Evolutionary conservation across 257 asterid species (phyloP).

Genomic region (Dorcoceras hygrometricum): DNA sequence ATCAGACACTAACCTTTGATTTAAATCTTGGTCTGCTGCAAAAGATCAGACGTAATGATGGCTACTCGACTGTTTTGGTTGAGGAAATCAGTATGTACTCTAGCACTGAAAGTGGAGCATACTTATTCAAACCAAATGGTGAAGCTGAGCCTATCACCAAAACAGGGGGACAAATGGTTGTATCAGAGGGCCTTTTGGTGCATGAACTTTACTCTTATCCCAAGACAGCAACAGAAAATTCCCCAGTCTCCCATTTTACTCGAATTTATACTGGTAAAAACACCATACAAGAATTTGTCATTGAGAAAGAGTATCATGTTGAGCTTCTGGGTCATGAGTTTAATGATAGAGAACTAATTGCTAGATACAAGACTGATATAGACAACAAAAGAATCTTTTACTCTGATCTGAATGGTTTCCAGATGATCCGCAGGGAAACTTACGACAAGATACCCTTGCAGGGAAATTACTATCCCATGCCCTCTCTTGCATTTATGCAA

Average conservation of each 20-base stretch:
- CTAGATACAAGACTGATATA: slow-evolving; percentile 66
- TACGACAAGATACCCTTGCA: slow-evolving; percentile 89
- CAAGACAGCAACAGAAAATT: slow-evolving; percentile 54
- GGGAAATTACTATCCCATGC: slow-evolving; percentile 97
- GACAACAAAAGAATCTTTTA: slow-evolving; percentile 68
- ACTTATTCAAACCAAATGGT: slow-evolving; percentile 81
- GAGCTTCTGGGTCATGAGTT: slow-evolving; percentile 74
- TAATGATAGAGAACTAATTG: slow-evolving; percentile 67
- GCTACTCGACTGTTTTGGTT: slow-evolving; percentile 45
- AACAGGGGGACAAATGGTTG: slow-evolving; percentile 63
- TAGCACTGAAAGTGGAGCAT: slow-evolving; percentile 88
- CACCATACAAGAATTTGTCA: slow-evolving; percentile 66
- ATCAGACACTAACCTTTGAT: slow-evolving; percentile 54
- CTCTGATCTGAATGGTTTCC: slow-evolving; percentile 93
- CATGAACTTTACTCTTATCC: slow-evolving; percentile 75
- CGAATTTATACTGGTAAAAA: slow-evolving; percentile 54
- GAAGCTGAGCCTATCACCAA: slow-evolving; percentile 59
- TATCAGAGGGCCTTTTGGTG: slow-evolving; percentile 80
- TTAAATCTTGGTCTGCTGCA: slow-evolving; percentile 64
- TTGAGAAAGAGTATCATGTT: slow-evolving; percentile 95
- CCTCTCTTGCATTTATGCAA: slow-evolving; percentile 89
- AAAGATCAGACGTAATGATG: slow-evolving; percentile 53
- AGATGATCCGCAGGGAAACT: slow-evolving; percentile 90
- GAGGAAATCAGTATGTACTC: slow-evolving; percentile 78
- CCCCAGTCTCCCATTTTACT: slow-evolving; percentile 86